Evolutionary conservation across 495 filamentous ascomycete genomes (phyloP).

Genomic region (Daldinia concentrica): DNA sequence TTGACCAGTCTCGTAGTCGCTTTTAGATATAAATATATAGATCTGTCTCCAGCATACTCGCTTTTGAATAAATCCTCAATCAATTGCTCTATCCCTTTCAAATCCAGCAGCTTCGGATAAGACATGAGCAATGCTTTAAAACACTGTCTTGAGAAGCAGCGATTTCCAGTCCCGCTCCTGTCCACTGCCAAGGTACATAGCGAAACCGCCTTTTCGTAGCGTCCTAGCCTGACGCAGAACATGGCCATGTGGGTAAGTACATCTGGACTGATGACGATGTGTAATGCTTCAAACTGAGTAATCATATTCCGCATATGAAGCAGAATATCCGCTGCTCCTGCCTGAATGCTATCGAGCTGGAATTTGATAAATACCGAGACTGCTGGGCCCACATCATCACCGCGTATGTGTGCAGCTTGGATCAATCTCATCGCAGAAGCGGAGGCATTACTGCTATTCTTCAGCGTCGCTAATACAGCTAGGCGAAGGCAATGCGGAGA

Average conservation of each 20-base stretch:
- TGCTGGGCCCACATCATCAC: slow-evolving; percentile 47
- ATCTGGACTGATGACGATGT: slow-evolving; percentile 41
- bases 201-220: slow-evolving; percentile 47
- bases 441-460: slow-evolving; percentile 19
- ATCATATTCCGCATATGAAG: slow-evolving; percentile 43
- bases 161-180: slow-evolving; percentile 32
- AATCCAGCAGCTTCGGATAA: slow-evolving; percentile 50
- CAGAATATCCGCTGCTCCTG: slow-evolving; percentile 13
- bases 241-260: slow-evolving; percentile 53
- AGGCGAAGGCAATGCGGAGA: slow-evolving; percentile 47
- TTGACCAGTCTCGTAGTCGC: slow-evolving; percentile 40
- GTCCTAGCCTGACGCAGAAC: slow-evolving; percentile 43
- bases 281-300: slow-evolving; percentile 40
- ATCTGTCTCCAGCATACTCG: slow-evolving; percentile 43
- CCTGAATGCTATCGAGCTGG: slow-evolving; percentile 38
- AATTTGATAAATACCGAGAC: slow-evolving; percentile 45
- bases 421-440: slow-evolving; percentile 48
- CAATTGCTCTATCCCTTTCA: slow-evolving; percentile 46
- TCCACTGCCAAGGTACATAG: slow-evolving; percentile 50
- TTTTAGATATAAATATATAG: slow-evolving; percentile 46
- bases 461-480: slow-evolving; percentile 54
- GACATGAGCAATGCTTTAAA: slow-evolving; percentile 53
- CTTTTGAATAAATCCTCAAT: slow-evolving; percentile 44
- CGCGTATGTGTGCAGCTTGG: slow-evolving; percentile 42
- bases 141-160: slow-evolving; percentile 50